Conservation (phyloP, 805 yeast species). For the Candida yuanshanica region DNA sequence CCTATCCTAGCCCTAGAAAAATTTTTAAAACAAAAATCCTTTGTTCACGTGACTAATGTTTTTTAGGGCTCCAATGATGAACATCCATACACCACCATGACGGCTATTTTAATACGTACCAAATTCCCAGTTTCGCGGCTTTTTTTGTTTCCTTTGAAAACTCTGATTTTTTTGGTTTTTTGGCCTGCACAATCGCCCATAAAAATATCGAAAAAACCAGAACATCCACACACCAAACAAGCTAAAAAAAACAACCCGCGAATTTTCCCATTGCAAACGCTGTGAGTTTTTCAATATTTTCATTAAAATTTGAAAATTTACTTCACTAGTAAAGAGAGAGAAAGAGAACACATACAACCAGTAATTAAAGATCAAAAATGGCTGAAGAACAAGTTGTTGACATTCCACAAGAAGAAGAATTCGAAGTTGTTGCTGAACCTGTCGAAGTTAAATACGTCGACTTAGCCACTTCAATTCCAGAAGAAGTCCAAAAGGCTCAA, state of each 20-base stretch:
- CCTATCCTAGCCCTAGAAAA: no score
- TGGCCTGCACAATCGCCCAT: no score
- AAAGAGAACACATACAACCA: slow-evolving; percentile 1
- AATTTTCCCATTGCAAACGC: not conserved
- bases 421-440: slow-evolving; percentile 76
- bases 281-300: not conserved
- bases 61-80: no score
- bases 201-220: not conserved
- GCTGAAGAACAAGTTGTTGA: slow-evolving; percentile 64
- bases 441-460: slow-evolving; percentile 71
- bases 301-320: slow-evolving; percentile 1
- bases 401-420: slow-evolving; percentile 45
- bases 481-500: slow-evolving; percentile 93
- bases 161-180: no score
- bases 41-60: no score
- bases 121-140: no score
- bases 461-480: slow-evolving; percentile 95
- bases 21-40: no score
- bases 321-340: not conserved
- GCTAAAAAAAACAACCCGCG: not conserved
- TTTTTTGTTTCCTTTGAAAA: no score
- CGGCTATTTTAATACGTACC: no score
- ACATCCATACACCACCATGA: no score
- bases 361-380: slow-evolving; percentile 48
- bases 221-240: not conserved